phyloP scores from a whole-genome alignment of 2,329 filamentous ascomycete genomes.

The Blastomyces percursus region DNA sequence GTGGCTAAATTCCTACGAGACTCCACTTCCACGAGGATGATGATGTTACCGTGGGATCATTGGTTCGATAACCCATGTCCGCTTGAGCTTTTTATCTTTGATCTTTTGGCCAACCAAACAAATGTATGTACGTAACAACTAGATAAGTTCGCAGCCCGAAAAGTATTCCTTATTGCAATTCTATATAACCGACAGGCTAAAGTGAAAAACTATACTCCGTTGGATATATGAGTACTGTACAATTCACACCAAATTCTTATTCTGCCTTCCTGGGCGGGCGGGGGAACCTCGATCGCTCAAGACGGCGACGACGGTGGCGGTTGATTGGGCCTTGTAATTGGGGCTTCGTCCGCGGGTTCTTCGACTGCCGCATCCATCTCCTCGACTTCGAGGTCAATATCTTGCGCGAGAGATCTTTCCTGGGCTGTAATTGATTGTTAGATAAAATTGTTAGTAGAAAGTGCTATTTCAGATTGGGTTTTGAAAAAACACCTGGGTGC shows the following conservation, averaged over 20 bases:
- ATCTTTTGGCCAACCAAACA: neutral
- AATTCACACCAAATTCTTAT: neutral
- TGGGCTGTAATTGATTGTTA: slow-evolving; percentile 40
- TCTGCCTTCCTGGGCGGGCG: neutral
- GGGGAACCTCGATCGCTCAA: neutral
- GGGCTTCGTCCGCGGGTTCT: slow-evolving; percentile 6
- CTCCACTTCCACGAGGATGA: neutral
- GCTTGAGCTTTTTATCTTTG: neutral
- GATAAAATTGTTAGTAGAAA: neutral
- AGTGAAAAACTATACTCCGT: neutral
- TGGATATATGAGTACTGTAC: neutral
- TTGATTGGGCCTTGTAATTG: neutral
- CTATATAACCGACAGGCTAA: neutral
- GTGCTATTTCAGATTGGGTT: neutral
- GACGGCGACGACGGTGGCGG: neutral
- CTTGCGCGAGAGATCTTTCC: slow-evolving; percentile 43
- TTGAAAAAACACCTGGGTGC: neutral
- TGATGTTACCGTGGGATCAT: neutral
- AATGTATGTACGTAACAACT: neutral
- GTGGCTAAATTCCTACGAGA: neutral
- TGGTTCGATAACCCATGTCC: neutral
- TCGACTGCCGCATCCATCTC: slow-evolving; percentile 14
- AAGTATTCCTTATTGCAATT: neutral
- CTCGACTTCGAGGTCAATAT: slow-evolving; percentile 29
- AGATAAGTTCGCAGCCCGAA: neutral